phyloP scores from a whole-genome alignment of 257 asterid genomes.

The Gynochthodes officinalis region DNA sequence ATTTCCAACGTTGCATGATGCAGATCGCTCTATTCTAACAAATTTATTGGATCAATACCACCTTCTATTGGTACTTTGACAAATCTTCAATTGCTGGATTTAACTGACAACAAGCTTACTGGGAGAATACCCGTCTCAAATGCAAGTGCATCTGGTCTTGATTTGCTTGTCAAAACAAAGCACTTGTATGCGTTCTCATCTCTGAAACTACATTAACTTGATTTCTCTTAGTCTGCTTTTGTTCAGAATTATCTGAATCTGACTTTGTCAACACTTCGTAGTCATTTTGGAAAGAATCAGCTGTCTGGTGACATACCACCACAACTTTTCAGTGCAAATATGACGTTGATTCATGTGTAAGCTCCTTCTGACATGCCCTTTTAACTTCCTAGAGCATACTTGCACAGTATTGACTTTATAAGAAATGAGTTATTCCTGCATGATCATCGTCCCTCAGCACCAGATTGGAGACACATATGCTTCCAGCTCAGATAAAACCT shows the following conservation, averaged over 20 bases:
- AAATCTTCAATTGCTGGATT: conserved; percentile 70
- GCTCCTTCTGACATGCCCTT: conserved; percentile 23
- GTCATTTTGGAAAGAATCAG: conserved; percentile 82
- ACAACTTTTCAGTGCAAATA: conserved; percentile 51
- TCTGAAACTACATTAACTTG: neutral
- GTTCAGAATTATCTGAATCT: neutral
- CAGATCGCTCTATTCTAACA: conserved; percentile 77
- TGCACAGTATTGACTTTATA: neutral
- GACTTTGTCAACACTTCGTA: conserved; percentile 27
- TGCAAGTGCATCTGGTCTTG: conserved; percentile 74
- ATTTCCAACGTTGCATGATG: conserved; percentile 10
- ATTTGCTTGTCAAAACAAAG: conserved; percentile 58
- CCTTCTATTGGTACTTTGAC: conserved; percentile 53
- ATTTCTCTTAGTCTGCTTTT: neutral
- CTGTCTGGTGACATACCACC: conserved; percentile 75
- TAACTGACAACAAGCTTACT: conserved; percentile 73
- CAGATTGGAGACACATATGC: neutral
- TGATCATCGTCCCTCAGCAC: neutral
- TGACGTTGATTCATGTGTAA: conserved; percentile 78
- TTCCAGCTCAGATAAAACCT: neutral
- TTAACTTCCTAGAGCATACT: neutral
- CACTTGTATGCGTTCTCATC: conserved; percentile 64
- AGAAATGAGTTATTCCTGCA: neutral
- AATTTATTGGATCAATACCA: conserved; percentile 69
- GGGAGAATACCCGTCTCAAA: conserved; percentile 80